Conservation (phyloP, 2,329 filamentous ascomycete genomes). For the Calonectria honghensis region DNA sequence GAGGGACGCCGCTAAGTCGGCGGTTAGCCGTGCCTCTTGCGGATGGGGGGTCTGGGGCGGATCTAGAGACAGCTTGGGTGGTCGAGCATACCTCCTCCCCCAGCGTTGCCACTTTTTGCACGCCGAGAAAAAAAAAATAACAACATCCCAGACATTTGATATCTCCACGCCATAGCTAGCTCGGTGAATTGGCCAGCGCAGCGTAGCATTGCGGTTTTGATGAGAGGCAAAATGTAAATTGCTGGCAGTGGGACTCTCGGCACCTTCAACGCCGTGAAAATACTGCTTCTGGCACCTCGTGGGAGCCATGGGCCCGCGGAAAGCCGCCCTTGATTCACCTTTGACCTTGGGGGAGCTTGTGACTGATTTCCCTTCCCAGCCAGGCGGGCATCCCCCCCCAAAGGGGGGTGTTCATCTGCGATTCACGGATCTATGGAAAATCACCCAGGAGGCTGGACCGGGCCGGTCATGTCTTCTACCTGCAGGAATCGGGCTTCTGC, state of each 20-base stretch:
- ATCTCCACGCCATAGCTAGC: conserved; percentile 33
- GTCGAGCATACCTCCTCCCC: conserved; percentile 37
- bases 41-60: conserved; percentile 50
- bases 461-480: conserved; percentile 47
- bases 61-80: conserved; percentile 32
- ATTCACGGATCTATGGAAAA: conserved; percentile 50
- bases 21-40: conserved; percentile 49
- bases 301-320: not conserved
- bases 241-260: conserved; percentile 48
- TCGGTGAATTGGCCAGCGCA: conserved; percentile 30
- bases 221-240: conserved; percentile 17
- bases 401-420: conserved; percentile 46
- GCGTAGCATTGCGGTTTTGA: conserved; percentile 3
- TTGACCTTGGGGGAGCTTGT: conserved; percentile 10
- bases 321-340: conserved; percentile 5
- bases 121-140: conserved; percentile 30
- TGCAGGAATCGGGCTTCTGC: conserved; percentile 41
- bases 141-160: conserved; percentile 20
- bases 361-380: conserved; percentile 24
- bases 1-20: conserved; percentile 38
- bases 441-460: conserved; percentile 45
- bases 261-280: conserved; percentile 28
- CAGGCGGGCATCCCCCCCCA: conserved; percentile 5
- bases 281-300: not conserved
- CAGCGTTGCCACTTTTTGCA: conserved; percentile 35